Evolutionary conservation across 2,329 filamentous ascomycete species (phyloP), one percentile per base, ranked within the genome.

Genomic region (Paecilomyces sp.): DNA sequence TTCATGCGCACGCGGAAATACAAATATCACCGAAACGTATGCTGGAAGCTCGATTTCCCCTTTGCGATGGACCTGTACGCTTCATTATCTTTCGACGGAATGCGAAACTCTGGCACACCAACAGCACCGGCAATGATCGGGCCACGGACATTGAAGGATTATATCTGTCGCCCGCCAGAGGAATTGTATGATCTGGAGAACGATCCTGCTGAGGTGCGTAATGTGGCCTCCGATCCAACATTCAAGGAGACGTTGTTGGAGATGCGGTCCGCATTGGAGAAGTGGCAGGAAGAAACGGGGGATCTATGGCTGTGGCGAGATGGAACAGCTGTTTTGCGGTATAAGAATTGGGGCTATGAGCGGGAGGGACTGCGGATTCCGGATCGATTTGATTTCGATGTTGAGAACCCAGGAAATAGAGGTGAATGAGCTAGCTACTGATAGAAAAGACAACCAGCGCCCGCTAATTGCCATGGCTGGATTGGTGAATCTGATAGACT

Each of bases 1-100:
- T 78, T 74, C 62, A 68, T 82, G 36, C 77, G 80, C n/a, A 74
- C 67, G 2, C 65, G 64, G 0, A 66, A 68, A 4, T 81, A 74
- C 72, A 82, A 82, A 64, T 82, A 82, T 63, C 80, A 82, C 62
- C 76, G 80, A 15, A 82, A 82, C 55, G 68, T 82, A 0, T 76
- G 76, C 13, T 82, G 77, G 78, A 69, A 72, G 2, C 74, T 83
- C 0, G 79, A 82, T 59, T 82, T 82, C 60, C 77, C 79, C 1
- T 79, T 82, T 55, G 74, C 77, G 0, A 73, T 71, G 11, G 80
- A 82, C 61, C 67, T 82, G 0, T 82, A 81, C 59, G 76, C 68
- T 3, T 75, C 70, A 0, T 64, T 80, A 7, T 72, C 74, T 0
- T 82, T 74, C 66, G 79, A 82, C 15, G 78, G 72, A 0, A 74